These are phyloP conservation scores for Emericellopsis cladophorae DNA, from an alignment of 2,329 filamentous ascomycete species.

Conservation along the genomic window DNA sequence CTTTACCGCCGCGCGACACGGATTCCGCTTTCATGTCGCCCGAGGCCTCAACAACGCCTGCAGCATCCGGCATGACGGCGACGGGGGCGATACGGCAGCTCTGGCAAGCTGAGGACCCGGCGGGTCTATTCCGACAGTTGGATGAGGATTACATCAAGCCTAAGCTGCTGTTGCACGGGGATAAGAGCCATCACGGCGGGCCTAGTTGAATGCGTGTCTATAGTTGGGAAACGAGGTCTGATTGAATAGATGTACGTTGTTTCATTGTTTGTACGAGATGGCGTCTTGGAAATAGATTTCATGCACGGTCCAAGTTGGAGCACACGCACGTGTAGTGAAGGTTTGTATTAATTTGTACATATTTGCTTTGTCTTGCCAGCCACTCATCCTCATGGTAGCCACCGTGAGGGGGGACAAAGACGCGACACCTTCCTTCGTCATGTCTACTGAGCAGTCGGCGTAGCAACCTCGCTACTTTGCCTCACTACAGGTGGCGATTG, in stretches of 20 bases:
- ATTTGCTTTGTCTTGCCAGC: too few species aligned
- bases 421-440: too few species aligned
- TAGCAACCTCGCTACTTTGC: conserved; percentile 2
- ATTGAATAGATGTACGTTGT: too few species aligned
- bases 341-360: too few species aligned
- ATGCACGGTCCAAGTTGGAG: too few species aligned
- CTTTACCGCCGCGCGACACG: conserved; percentile 16
- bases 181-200: conserved; percentile 9
- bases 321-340: too few species aligned
- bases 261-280: too few species aligned
- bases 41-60: conserved; percentile 12
- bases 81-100: conserved; percentile 69
- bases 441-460: conserved; percentile 4
- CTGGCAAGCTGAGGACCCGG: conserved; percentile 76
- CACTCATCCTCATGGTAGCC: too few species aligned
- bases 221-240: background rate
- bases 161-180: conserved; percentile 69
- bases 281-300: too few species aligned
- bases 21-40: conserved; percentile 16
- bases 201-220: background rate
- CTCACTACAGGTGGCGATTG: background rate
- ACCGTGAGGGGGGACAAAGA: too few species aligned
- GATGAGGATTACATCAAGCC: conserved; percentile 97
- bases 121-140: conserved; percentile 78
- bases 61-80: conserved; percentile 40